Percentiles rank a stretch among this genome's conserved stretches.
phyloP scores from a whole-genome alignment of 129 eudicot species.

The Lactuca saligna region DNA sequence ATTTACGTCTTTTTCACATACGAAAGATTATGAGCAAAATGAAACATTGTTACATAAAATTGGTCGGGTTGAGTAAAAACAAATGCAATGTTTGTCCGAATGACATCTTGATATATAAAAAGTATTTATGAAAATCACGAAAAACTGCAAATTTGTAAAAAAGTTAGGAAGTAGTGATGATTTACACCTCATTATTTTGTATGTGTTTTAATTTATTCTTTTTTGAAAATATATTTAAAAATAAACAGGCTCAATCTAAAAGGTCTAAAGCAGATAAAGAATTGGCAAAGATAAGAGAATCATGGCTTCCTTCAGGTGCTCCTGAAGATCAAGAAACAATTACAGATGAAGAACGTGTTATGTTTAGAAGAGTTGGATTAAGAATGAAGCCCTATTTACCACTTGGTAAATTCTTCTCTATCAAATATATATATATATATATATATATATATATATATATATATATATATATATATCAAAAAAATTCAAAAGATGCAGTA shows the following conservation, averaged over 20 bases:
- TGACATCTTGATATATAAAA: no score
- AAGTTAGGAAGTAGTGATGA: no score
- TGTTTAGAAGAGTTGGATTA: slow-evolving; percentile 82
- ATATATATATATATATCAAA: background rate
- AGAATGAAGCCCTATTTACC: slow-evolving; percentile 97
- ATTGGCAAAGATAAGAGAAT: slow-evolving; percentile 73
- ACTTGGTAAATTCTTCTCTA: slow-evolving; percentile 56
- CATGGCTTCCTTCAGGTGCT: slow-evolving; percentile 86
- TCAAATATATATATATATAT: background rate
- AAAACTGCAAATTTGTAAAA: no score
- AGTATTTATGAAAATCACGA: no score
- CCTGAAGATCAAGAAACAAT: slow-evolving; percentile 95
- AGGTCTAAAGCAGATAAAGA: slow-evolving; percentile 78
- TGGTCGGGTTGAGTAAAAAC: no score
- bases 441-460: no score
- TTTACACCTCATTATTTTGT: no score
- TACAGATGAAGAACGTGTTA: slow-evolving; percentile 90
- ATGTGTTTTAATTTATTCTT: background rate
- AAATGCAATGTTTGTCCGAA: no score
- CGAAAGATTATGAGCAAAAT: no score
- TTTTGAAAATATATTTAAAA: background rate
- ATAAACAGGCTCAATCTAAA: slow-evolving; percentile 77
- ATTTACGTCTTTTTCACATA: no score
- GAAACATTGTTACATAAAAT: no score
- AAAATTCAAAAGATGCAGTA: background rate